A percentile compares a stretch with the other conserved stretches of the same genome.
Conservation (phyloP, 441 rosid genomes). For the Flueggea neowawraea region DNA sequence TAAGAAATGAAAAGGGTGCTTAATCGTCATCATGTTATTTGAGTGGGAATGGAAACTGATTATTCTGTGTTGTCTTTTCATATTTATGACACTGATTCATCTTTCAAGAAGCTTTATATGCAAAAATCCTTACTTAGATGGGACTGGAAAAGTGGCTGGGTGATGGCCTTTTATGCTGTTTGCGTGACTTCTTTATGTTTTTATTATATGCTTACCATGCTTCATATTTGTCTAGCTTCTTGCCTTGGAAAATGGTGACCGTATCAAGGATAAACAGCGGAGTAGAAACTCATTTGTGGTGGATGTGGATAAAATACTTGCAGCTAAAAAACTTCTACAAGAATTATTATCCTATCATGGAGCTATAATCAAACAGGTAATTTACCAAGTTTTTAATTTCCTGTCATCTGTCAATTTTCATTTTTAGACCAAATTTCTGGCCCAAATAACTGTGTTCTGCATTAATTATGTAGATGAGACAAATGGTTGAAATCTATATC, state of each 20-base stretch:
- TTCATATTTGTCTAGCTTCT: conserved; percentile 54
- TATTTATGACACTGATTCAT: too few relatives aligned
- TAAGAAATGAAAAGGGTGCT: too few relatives aligned
- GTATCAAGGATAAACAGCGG: conserved; percentile 94
- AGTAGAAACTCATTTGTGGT: conserved; percentile 93
- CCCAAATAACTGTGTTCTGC: too few relatives aligned
- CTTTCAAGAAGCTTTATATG: too few relatives aligned
- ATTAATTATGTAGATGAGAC: conserved; percentile 61
- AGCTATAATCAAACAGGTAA: conserved; percentile 78
- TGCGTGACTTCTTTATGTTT: not conserved
- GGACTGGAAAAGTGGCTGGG: too few relatives aligned
- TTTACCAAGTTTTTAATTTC: conserved; percentile 15
- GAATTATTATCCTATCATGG: conserved; percentile 77
- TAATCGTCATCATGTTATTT: too few relatives aligned
- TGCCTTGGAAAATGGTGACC: conserved; percentile 97
- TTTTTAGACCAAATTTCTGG: conserved; percentile 2
- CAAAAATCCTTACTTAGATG: too few relatives aligned
- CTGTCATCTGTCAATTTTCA: not conserved
- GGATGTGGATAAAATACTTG: conserved; percentile 86
- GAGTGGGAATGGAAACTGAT: too few relatives aligned
- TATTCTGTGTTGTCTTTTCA: too few relatives aligned
- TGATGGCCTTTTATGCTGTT: too few relatives aligned
- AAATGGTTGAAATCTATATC: conserved; percentile 98
- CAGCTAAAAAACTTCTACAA: conserved; percentile 81
- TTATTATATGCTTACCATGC: conserved; percentile 11